Conservation (phyloP, 345 rosid species). For the Eucalyptus marginata region DNA sequence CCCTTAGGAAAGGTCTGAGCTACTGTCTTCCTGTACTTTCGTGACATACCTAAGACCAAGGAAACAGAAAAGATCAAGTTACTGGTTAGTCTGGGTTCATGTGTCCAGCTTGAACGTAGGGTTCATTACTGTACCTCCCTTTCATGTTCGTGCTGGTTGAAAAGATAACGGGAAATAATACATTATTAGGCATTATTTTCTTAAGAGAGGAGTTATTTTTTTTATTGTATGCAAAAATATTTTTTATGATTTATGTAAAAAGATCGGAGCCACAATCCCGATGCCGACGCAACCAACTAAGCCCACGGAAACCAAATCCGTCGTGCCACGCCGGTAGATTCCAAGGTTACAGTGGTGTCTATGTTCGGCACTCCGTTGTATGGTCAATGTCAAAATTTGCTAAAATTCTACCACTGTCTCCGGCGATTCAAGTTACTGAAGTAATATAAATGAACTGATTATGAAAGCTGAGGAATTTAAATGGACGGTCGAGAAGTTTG, state of each 20-base stretch:
- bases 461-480: not conserved
- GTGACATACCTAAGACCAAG: slow-evolving; percentile 26
- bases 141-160: not conserved
- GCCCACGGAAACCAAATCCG: slow-evolving; percentile 65
- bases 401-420: accelerated
- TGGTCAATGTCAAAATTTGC: not conserved
- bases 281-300: slow-evolving; percentile 63
- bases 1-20: slow-evolving; percentile 65
- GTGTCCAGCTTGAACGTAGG: not conserved
- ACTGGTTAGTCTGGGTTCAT: not conserved
- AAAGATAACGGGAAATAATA: not conserved
- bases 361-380: slow-evolving; percentile 53
- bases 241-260: not conserved
- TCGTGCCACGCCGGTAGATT: slow-evolving; percentile 79
- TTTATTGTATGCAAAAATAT: not conserved
- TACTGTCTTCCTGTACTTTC: slow-evolving; percentile 55
- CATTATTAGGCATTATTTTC: not conserved
- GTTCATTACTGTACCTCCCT: not conserved
- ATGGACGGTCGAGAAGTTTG: not conserved
- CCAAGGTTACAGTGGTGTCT: slow-evolving; percentile 65
- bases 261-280: not conserved
- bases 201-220: not conserved
- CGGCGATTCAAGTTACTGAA: not conserved
- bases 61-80: not conserved
- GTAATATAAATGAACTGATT: not conserved